phyloP scores from a whole-genome alignment of 371 early-diverging fungal species.

The Dichotomocladium elegans region DNA sequence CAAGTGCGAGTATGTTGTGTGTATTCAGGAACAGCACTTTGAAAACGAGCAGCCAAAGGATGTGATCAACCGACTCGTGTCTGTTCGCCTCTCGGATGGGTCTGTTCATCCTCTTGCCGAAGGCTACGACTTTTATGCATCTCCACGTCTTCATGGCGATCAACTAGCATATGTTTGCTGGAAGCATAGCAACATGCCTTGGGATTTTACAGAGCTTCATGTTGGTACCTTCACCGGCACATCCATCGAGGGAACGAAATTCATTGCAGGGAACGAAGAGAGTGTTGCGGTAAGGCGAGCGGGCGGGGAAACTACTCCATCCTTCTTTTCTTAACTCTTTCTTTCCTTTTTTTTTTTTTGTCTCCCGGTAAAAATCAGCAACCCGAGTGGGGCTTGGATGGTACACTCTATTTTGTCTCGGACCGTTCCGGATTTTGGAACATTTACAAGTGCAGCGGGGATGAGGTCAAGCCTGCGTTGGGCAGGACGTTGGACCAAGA shows the following conservation, averaged over 20 bases:
- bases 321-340: neutral
- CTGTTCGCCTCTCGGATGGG: constrained; percentile 38
- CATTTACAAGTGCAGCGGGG: constrained; percentile 45
- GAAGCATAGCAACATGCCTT: constrained; percentile 77
- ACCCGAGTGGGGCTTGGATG: constrained; percentile 56
- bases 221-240: constrained; percentile 21
- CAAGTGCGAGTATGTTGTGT: constrained; percentile 46
- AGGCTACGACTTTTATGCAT: constrained; percentile 65
- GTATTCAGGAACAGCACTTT: constrained; percentile 66
- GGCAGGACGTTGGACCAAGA: constrained; percentile 48
- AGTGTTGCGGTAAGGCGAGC: neutral
- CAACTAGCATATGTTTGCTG: constrained; percentile 64
- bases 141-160: constrained; percentile 45
- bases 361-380: too few species aligned
- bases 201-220: constrained; percentile 68
- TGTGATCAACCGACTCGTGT: constrained; percentile 57
- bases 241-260: neutral
- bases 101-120: constrained; percentile 46
- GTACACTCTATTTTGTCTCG: constrained; percentile 58
- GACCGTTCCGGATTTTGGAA: constrained; percentile 77
- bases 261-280: neutral
- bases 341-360: neutral
- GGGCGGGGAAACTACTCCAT: neutral
- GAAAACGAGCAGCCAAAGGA: constrained; percentile 55
- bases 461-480: constrained; percentile 38